Evolutionary conservation across 2,329 filamentous ascomycete genomes (phyloP).

Genomic region (Fusarium sororula): DNA sequence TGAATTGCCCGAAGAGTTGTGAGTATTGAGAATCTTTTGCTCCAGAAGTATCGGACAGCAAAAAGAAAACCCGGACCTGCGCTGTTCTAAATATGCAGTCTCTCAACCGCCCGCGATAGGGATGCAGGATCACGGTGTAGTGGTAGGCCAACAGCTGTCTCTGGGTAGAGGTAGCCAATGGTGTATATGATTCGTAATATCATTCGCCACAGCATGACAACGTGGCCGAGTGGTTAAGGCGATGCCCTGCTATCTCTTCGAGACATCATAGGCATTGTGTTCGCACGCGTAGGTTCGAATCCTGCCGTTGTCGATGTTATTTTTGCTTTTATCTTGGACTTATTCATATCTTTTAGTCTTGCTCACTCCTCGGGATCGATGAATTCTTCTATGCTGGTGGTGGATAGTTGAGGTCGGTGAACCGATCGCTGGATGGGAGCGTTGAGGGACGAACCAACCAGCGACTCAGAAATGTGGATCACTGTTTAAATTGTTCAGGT

Average conservation of each 20-base stretch:
- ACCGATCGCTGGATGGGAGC: background rate
- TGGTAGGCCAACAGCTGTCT: background rate
- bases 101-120: background rate
- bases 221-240: constrained; percentile 31
- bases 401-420: background rate
- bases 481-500: background rate
- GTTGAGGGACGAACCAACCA: background rate
- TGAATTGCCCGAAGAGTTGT: background rate
- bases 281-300: constrained; percentile 31
- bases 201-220: background rate
- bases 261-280: constrained; percentile 30
- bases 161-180: accelerated
- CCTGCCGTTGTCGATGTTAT: constrained; percentile 19
- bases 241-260: constrained; percentile 26
- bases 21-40: background rate
- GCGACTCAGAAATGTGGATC: background rate
- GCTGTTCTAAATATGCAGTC: background rate
- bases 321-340: background rate
- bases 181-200: accelerated
- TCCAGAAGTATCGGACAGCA: background rate
- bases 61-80: background rate
- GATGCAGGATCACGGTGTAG: no score
- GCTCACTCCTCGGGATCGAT: background rate
- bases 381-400: background rate
- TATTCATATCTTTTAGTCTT: accelerated